Evolutionary conservation across 2,329 filamentous ascomycete genomes (phyloP).

Genomic region (Pseudogymnoascus sp.): DNA sequence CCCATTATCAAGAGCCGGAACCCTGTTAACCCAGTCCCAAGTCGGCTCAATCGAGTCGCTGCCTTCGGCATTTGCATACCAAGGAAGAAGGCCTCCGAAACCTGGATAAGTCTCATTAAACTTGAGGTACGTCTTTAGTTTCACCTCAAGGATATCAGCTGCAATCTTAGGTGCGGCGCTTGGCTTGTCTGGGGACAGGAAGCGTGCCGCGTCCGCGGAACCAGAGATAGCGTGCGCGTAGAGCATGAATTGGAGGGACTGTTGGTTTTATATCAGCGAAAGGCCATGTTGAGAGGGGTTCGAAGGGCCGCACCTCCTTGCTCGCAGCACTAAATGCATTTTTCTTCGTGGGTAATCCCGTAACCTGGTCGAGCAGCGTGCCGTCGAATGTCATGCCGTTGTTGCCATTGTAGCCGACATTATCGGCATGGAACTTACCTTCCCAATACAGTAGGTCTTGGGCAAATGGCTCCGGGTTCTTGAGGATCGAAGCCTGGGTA

Average conservation of each 20-base stretch:
- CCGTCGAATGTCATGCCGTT: conserved; percentile 37
- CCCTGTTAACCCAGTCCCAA: conserved; percentile 31
- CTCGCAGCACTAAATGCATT: conserved; percentile 34
- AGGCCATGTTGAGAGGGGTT: neutral
- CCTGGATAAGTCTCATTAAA: conserved; percentile 36
- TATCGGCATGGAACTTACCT: conserved; percentile 35
- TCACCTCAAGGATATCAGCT: conserved; percentile 30
- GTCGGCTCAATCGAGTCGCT: conserved; percentile 27
- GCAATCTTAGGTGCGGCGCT: conserved; percentile 27
- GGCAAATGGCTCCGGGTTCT: conserved; percentile 26
- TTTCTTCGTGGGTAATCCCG: conserved; percentile 29
- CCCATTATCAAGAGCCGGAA: conserved; percentile 35
- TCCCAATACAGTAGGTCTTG: conserved; percentile 36
- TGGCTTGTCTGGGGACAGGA: conserved; percentile 30
- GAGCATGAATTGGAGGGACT: conserved; percentile 37
- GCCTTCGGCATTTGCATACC: conserved; percentile 24
- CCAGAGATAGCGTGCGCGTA: conserved; percentile 34
- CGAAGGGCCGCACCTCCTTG: conserved; percentile 24
- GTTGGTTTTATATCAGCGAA: neutral
- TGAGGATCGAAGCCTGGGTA: conserved; percentile 23
- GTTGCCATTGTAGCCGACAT: conserved; percentile 32
- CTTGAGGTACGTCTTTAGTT: conserved; percentile 31
- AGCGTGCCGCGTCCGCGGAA: conserved; percentile 30
- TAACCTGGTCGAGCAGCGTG: conserved; percentile 31
- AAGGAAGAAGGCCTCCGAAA: conserved; percentile 34